Conservation (phyloP, 805 yeast species). For the Teunomyces cretensis region DNA sequence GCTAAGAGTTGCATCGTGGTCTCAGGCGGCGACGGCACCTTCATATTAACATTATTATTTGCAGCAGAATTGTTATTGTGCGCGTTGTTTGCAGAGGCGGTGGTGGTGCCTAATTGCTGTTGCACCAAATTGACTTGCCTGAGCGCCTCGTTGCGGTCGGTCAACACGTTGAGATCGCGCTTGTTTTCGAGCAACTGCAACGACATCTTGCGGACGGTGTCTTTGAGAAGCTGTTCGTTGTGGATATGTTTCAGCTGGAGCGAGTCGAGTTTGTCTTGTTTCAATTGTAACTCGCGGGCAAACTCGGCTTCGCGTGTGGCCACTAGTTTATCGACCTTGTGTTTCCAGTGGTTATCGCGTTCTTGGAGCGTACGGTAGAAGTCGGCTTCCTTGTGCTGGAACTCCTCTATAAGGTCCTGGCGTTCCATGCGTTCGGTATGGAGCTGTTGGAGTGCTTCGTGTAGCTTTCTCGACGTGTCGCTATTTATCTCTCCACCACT, state of each 20-base stretch:
- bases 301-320: not conserved
- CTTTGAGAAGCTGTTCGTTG: conserved; percentile 1
- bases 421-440: not conserved
- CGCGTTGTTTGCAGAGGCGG: too few relatives aligned
- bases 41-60: too few relatives aligned
- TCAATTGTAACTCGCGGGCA: not conserved
- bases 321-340: conserved; percentile 1
- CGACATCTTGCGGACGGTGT: conserved; percentile 8
- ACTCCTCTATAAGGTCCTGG: conserved; percentile 7
- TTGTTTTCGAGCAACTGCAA: conserved; percentile 7
- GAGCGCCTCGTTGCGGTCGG: conserved; percentile 7
- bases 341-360: not conserved
- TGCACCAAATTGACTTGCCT: conserved; percentile 3
- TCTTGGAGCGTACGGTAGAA: conserved; percentile 4
- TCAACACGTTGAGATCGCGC: conserved; percentile 8
- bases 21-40: not conserved
- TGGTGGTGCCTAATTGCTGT: not conserved
- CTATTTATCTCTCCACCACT: not conserved
- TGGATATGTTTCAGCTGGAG: conserved; percentile 4
- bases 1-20: not conserved
- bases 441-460: not conserved
- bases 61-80: too few relatives aligned
- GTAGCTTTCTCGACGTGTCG: not conserved
- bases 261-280: not conserved
- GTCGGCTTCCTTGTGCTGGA: conserved; percentile 5